phyloP scores from a whole-genome alignment of 345 rosid species.

The Gossypium stocksii region DNA sequence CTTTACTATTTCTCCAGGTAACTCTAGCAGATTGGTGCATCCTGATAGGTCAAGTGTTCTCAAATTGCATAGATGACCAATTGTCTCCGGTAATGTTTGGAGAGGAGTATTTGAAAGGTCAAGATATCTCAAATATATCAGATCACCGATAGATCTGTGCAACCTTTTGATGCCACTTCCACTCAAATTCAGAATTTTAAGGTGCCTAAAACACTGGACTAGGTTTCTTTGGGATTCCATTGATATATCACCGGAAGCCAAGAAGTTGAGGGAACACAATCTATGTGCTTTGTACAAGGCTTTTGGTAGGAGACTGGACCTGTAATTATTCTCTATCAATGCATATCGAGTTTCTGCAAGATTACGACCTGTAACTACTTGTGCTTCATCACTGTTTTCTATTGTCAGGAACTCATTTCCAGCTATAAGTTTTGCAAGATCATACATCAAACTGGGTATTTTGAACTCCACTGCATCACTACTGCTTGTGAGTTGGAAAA shows the following conservation, averaged over 20 bases:
- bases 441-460: conserved; percentile 25
- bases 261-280: not conserved
- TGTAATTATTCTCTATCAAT: not conserved
- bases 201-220: conserved; percentile 1
- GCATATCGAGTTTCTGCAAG: not conserved
- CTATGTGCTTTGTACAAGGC: not conserved
- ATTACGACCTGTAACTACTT: not conserved
- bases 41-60: conserved; percentile 9
- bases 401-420: conserved; percentile 2
- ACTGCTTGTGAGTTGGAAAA: conserved; percentile 18
- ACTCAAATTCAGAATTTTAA: conserved; percentile 8
- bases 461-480: not conserved
- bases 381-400: not conserved
- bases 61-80: conserved; percentile 19
- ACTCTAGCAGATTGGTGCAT: not conserved
- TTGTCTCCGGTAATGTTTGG: conserved; percentile 10
- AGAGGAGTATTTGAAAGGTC: conserved; percentile 10
- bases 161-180: not conserved
- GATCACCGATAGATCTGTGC: conserved; percentile 14
- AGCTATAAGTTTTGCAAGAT: conserved; percentile 24
- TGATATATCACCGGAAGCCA: not conserved
- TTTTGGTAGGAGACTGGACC: not conserved
- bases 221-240: not conserved
- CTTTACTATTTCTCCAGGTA: not conserved
- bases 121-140: conserved; percentile 24